Evolutionary conservation across 2,329 filamentous ascomycete genomes (phyloP).

Genomic region (Fusarium tjaetaba): DNA sequence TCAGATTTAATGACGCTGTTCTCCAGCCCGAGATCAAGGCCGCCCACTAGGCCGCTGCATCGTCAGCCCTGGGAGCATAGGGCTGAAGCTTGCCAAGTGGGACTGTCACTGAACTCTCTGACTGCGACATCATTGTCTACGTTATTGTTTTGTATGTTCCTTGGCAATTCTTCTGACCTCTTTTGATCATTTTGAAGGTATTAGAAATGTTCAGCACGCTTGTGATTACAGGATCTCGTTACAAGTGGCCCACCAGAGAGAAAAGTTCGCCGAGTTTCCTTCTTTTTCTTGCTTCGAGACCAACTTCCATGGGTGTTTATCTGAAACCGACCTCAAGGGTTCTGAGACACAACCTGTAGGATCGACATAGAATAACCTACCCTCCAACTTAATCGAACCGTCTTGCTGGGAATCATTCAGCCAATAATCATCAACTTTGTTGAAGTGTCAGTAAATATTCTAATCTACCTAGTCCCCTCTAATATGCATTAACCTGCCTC

Average conservation of each 20-base stretch:
- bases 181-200: background rate
- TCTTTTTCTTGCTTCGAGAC: background rate
- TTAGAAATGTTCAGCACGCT: background rate
- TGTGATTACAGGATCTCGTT: background rate
- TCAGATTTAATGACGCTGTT: background rate
- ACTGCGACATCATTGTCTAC: background rate
- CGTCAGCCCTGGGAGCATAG: constrained; percentile 28
- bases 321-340: constrained; percentile 14
- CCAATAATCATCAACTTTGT: constrained; percentile 21
- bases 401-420: background rate
- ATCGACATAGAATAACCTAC: constrained; percentile 24
- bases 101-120: constrained; percentile 21
- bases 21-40: constrained; percentile 4
- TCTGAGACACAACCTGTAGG: constrained; percentile 29
- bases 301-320: background rate
- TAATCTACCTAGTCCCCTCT: constrained; percentile 14
- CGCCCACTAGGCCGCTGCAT: constrained; percentile 28
- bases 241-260: background rate
- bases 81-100: constrained; percentile 38
- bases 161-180: background rate
- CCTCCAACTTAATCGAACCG: constrained; percentile 19
- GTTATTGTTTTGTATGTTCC: background rate
- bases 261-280: background rate
- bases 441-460: constrained; percentile 11
- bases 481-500: constrained; percentile 11